These are phyloP conservation scores for Juglanconis oblonga DNA, from an alignment of 2,329 filamentous ascomycete species.

Conservation along the genomic window DNA sequence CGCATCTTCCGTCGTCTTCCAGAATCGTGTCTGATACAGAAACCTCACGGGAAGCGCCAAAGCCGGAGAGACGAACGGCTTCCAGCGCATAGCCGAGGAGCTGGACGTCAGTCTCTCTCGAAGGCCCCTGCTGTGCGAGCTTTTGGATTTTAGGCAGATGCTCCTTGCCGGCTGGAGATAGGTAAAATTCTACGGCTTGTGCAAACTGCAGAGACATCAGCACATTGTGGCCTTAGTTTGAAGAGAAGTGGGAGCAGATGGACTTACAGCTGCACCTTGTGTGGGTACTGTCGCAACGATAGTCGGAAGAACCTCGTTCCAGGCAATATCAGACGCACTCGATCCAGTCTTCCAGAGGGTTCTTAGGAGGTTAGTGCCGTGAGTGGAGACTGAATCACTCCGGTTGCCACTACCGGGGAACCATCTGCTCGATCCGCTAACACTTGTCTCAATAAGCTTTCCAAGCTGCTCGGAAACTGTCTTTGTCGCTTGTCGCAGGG, in stretches of 20 bases:
- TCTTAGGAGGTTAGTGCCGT: conserved; percentile 65
- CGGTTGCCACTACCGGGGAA: conserved; percentile 50
- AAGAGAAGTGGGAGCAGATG: background rate
- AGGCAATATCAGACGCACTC: conserved; percentile 64
- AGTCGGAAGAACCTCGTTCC: conserved; percentile 67
- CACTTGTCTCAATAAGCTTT: conserved; percentile 59
- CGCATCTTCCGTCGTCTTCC: conserved; percentile 49
- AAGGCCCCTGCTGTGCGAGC: conserved; percentile 53
- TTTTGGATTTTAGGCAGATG: conserved; percentile 60
- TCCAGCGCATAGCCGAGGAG: conserved; percentile 71
- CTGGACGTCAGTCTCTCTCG: conserved; percentile 57
- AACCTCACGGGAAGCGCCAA: conserved; percentile 58
- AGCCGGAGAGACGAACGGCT: conserved; percentile 65
- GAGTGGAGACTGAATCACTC: conserved; percentile 55
- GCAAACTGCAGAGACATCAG: conserved; percentile 51
- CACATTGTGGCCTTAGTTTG: background rate
- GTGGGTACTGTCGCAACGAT: conserved; percentile 66
- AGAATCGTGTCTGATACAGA: conserved; percentile 25
- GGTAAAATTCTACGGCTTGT: conserved; percentile 70
- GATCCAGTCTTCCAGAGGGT: conserved; percentile 62
- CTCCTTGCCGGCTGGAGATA: conserved; percentile 52
- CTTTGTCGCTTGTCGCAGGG: conserved; percentile 56
- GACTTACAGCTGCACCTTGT: conserved; percentile 62
- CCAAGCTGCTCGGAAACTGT: conserved; percentile 59
- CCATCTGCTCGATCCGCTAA: conserved; percentile 53